A percentile compares a stretch with the other conserved stretches of the same genome.
Evolutionary conservation across 2,329 filamentous ascomycete species (phyloP).

Genomic region (Neospermospora avenae): DNA sequence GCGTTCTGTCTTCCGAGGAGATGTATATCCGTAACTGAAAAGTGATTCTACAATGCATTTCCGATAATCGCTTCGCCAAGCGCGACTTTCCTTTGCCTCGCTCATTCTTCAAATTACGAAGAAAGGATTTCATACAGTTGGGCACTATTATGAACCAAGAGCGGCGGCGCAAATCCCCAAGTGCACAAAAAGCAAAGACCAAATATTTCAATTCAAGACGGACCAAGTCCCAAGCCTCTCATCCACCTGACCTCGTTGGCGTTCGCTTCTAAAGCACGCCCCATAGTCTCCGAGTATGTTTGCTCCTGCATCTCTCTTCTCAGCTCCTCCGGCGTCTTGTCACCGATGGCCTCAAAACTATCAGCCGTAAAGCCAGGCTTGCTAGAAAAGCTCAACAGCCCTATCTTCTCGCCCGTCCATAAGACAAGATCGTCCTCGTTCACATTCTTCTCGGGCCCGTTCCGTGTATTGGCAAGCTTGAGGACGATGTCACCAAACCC

Average conservation of each 20-base stretch:
- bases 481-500: conserved; percentile 70
- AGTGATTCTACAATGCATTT: too few relatives aligned
- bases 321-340: conserved; percentile 42
- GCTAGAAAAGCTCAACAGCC: conserved; percentile 63
- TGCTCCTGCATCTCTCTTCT: conserved; percentile 54
- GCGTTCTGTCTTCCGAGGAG: too few relatives aligned
- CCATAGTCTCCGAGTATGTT: conserved; percentile 68
- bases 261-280: conserved; percentile 69
- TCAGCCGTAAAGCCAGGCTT: conserved; percentile 46
- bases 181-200: neutral
- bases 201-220: conserved; percentile 3
- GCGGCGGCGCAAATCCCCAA: neutral
- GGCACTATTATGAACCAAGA: neutral
- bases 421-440: conserved; percentile 70
- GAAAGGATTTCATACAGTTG: neutral
- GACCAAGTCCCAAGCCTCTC: conserved; percentile 20
- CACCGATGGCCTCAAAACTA: conserved; percentile 46
- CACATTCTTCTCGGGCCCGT: conserved; percentile 35
- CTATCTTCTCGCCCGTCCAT: conserved; percentile 85
- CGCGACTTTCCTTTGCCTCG: too few relatives aligned
- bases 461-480: conserved; percentile 61
- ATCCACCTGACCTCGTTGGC: conserved; percentile 28
- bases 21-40: too few relatives aligned
- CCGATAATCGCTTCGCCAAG: too few relatives aligned
- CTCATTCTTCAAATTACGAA: too few relatives aligned